Percentiles rank a stretch among this genome's conserved stretches.
These are phyloP conservation scores for Pigoraptor vietnamica DNA, from an alignment of 78 protist genomes.

Conservation along the genomic window DNA sequence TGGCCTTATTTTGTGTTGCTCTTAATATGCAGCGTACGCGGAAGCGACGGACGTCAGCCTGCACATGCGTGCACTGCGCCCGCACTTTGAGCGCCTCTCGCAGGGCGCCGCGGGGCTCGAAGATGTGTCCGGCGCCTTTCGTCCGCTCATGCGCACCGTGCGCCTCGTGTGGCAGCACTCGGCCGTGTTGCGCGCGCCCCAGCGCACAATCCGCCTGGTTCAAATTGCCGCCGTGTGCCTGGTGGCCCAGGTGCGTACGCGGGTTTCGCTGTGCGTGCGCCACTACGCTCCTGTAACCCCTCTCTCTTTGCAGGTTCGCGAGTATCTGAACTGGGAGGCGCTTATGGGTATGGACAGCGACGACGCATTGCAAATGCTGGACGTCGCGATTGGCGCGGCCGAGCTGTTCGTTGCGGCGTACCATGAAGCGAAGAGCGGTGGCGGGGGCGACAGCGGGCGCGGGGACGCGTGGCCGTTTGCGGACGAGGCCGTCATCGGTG, in stretches of 20 bases:
- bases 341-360: not conserved
- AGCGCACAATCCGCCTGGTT: not conserved
- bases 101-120: not conserved
- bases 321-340: not conserved
- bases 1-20: too few species aligned
- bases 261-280: too few species aligned
- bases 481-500: not conserved
- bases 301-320: not conserved
- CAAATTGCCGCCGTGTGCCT: not conserved
- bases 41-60: not conserved
- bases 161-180: not conserved
- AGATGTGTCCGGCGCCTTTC: not conserved
- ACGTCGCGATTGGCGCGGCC: not conserved
- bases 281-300: not conserved
- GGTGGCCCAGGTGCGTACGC: not conserved
- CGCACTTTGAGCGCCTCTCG: not conserved
- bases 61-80: not conserved
- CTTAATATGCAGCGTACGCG: not conserved
- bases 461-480: not conserved
- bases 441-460: not conserved
- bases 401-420: not conserved
- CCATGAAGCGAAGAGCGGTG: not conserved
- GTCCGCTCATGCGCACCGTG: not conserved
- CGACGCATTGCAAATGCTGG: not conserved
- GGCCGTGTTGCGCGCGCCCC: not conserved